Conservation (phyloP, 495 filamentous ascomycete species). For the Durotheca rogersii region DNA sequence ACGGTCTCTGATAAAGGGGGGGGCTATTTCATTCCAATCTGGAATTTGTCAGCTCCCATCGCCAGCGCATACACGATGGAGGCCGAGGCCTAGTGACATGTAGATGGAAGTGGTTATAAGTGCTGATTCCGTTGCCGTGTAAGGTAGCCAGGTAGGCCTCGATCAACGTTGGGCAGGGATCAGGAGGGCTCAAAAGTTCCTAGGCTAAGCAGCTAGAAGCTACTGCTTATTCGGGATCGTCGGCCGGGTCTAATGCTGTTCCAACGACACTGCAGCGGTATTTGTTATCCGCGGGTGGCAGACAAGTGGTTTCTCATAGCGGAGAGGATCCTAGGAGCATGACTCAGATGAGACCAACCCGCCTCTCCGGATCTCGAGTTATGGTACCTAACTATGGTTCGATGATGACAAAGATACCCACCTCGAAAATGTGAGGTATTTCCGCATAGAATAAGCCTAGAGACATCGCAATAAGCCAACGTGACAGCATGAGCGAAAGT, state of each 20-base stretch:
- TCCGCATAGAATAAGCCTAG: constrained; percentile 6
- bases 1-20: too few relatives aligned
- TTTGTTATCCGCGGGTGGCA: not conserved
- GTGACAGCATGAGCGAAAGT: constrained; percentile 7
- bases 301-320: not conserved
- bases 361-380: not conserved
- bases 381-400: not conserved
- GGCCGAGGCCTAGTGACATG: constrained; percentile 3
- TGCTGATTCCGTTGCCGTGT: constrained; percentile 28
- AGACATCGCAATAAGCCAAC: constrained; percentile 1
- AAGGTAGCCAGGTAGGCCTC: constrained; percentile 2
- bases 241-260: constrained; percentile 1
- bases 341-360: constrained; percentile 22
- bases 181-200: constrained; percentile 7
- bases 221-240: constrained; percentile 10
- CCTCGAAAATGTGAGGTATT: constrained; percentile 4
- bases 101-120: constrained; percentile 1
- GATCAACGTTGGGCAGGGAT: constrained; percentile 9
- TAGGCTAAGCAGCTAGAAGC: constrained; percentile 5
- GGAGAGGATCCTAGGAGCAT: constrained; percentile 14
- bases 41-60: constrained; percentile 25
- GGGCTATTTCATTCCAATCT: not conserved
- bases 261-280: not conserved
- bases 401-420: not conserved
- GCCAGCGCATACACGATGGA: not conserved